Evolutionary conservation across 1,284 basidiomycete genomes (phyloP).

Genomic region (Austroboletus niveus): DNA sequence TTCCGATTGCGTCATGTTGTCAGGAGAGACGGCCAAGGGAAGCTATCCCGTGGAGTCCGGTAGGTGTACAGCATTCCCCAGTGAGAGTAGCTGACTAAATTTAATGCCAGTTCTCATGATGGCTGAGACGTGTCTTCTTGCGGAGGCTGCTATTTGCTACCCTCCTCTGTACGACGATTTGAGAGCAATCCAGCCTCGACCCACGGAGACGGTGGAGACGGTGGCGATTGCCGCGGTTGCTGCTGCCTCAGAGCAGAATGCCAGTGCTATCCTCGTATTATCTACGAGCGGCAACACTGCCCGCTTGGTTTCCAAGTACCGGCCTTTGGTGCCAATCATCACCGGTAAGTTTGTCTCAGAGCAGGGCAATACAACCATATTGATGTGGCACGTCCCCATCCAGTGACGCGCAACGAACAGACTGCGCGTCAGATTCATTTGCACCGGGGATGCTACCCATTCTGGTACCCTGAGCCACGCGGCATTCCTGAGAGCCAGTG

Average conservation of each 20-base stretch:
- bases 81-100: slow-evolving; percentile 14
- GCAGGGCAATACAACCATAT: neutral
- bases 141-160: slow-evolving; percentile 92
- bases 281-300: slow-evolving; percentile 98
- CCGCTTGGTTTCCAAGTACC: slow-evolving; percentile 95
- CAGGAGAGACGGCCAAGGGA: slow-evolving; percentile 97
- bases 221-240: slow-evolving; percentile 93
- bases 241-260: slow-evolving; percentile 91
- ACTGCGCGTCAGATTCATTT: slow-evolving; percentile 97
- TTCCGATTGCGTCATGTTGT: slow-evolving; percentile 98
- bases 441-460: slow-evolving; percentile 96
- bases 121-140: slow-evolving; percentile 96
- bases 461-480: slow-evolving; percentile 93
- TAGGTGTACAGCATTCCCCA: slow-evolving; percentile 35
- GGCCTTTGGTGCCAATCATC: slow-evolving; percentile 92
- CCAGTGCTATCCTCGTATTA: slow-evolving; percentile 92
- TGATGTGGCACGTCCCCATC: slow-evolving; percentile 2
- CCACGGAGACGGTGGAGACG: slow-evolving; percentile 91
- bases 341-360: slow-evolving; percentile 56
- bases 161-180: slow-evolving; percentile 91
- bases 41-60: slow-evolving; percentile 91
- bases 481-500: slow-evolving; percentile 88
- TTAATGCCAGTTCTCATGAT: slow-evolving; percentile 83
- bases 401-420: slow-evolving; percentile 94
- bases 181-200: slow-evolving; percentile 73